Evolutionary conservation across 140 eudicot genomes (phyloP).

Genomic region (Erigeron philadelphicus): DNA sequence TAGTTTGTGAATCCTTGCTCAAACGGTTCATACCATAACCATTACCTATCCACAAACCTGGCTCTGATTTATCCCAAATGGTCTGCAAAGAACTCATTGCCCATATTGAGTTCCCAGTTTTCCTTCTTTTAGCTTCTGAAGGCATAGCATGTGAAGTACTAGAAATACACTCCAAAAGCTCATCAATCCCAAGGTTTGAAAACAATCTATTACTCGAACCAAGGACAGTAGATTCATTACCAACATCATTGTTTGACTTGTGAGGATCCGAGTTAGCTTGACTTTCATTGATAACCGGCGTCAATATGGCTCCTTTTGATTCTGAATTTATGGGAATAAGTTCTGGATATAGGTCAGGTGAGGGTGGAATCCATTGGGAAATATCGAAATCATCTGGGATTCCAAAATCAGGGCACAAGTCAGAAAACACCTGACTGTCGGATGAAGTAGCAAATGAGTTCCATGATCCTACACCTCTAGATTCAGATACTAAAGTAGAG

Average conservation of each 20-base stretch:
- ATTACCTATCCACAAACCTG: conserved; percentile 37
- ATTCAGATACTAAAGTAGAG: no score
- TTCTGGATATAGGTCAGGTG: conserved; percentile 38
- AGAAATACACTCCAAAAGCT: conserved; percentile 49
- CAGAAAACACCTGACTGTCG: no score
- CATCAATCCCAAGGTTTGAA: conserved; percentile 75
- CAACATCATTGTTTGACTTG: not conserved
- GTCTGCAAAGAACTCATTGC: conserved; percentile 30
- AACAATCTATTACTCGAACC: conserved; percentile 52
- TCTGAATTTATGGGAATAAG: conserved; percentile 20
- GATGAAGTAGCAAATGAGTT: no score
- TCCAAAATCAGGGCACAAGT: conserved; percentile 22
- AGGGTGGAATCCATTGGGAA: conserved; percentile 39
- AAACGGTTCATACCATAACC: conserved; percentile 37
- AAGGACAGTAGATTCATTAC: conserved; percentile 18
- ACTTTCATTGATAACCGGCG: conserved; percentile 26
- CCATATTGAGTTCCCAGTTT: conserved; percentile 22
- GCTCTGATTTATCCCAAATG: conserved; percentile 25
- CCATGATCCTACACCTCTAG: no score
- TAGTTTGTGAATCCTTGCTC: conserved; percentile 35
- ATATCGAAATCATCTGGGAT: conserved; percentile 32
- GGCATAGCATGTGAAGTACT: conserved; percentile 43
- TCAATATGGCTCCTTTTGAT: conserved; percentile 38
- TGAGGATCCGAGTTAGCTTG: conserved; percentile 10
- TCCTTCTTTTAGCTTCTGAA: conserved; percentile 48